Evolutionary conservation across 192 early-diverging fungal genomes (phyloP), one percentile per base, ranked within the genome.

Genomic region (Backusella macrospora): DNA sequence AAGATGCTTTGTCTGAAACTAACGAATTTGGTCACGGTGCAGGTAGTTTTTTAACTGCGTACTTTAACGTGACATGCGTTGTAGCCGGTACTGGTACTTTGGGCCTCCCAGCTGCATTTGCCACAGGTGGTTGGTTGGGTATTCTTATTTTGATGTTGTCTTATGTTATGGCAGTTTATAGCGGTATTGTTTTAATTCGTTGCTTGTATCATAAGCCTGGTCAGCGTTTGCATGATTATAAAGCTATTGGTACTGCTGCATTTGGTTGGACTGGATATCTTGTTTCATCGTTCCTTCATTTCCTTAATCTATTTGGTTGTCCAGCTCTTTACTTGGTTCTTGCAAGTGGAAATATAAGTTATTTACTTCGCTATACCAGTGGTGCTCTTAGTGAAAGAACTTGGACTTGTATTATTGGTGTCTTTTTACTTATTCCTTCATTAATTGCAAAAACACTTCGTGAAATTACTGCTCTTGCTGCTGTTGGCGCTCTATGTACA

Each of bases 11-110:
- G 13, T 55, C 47, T 44, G 39, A 69, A 44, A 59, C 49, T 29
- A 75, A 75, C 38, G 67, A 75, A 15, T 71, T 71, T 59, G 74
- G 68, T 12, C 74, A 70, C 8, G 74, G 74, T 16, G 42, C 44
- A 16, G 74, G 68, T 43, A 70, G 42, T 42, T 70, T 70, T n/a
- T 47, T 76, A 29, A 76, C 74, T 39, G 74, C 68, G 3, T 76
- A 70, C 39, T 70, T 70, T 34, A 70, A 70, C 10, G 68, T 76
- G 2, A 62, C 68, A 2, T 75, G 74, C 43, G 84, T 90, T 29
- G 84, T 91, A 42, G 91, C 91, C 1, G 94, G 94, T 47, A 92
- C 90, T 10, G 95, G 95, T n/a, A 88, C 93, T 12, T 85, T 95
- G 18, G 93, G 95, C 76, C 86, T 96, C 9, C 94, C 95, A 6